Evolutionary conservation across 108 stramenopile genomes (phyloP).

Genomic region (Nitzschia inconspicua): DNA sequence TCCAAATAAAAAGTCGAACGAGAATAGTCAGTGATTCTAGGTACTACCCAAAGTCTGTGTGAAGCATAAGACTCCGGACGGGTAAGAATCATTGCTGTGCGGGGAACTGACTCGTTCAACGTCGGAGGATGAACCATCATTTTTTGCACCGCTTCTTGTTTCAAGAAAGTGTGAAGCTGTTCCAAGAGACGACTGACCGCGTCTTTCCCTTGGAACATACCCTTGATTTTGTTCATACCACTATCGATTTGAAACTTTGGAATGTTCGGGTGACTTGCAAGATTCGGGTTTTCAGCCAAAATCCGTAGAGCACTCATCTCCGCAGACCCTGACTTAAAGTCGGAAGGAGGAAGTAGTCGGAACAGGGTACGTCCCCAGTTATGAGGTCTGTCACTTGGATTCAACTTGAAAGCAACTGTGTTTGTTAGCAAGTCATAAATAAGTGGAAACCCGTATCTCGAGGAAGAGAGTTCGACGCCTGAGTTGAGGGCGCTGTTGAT

Average conservation of each 20-base stretch:
- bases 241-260: conserved; percentile 95
- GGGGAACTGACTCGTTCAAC: conserved; percentile 40
- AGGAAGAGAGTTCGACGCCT: conserved; percentile 86
- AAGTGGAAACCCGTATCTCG: conserved; percentile 93
- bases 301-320: conserved; percentile 93
- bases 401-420: conserved; percentile 88
- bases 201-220: conserved; percentile 93
- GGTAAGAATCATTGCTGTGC: conserved; percentile 64
- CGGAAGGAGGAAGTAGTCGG: conserved; percentile 82
- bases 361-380: conserved; percentile 93
- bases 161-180: conserved; percentile 70
- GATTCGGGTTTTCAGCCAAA: conserved; percentile 84
- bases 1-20: conserved; percentile 69
- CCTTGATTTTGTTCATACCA: conserved; percentile 92
- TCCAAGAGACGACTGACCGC: conserved; percentile 81
- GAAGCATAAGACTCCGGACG: conserved; percentile 74
- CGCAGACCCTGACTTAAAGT: conserved; percentile 83
- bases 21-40: conserved; percentile 81
- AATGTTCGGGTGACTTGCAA: conserved; percentile 85
- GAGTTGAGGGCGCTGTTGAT: conserved; percentile 81
- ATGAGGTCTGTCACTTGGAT: conserved; percentile 90
- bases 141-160: conserved; percentile 54
- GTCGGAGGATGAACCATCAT: conserved; percentile 44
- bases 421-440: conserved; percentile 94
- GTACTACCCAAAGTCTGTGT: conserved; percentile 84